These are phyloP conservation scores for Chlamydomonas reinhardtii DNA, from an alignment of 163 green algal genomes.

Conservation along the genomic window DNA sequence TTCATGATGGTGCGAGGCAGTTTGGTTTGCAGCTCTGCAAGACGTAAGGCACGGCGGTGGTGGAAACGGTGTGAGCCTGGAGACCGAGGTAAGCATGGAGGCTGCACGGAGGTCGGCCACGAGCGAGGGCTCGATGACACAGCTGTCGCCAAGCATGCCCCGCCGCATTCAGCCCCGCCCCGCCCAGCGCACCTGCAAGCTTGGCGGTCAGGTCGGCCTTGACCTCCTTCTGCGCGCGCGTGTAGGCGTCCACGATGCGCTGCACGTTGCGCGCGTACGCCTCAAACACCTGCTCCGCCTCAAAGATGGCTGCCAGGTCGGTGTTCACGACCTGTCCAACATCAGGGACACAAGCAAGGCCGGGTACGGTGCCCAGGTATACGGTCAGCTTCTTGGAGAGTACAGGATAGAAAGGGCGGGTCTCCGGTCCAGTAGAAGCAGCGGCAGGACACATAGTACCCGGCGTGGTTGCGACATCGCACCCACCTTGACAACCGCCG, in stretches of 20 bases:
- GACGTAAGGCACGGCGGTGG: neutral
- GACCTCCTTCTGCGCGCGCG: conserved; percentile 22
- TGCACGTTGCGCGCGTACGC: conserved; percentile 32
- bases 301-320: conserved; percentile 13
- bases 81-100: neutral
- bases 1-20: conserved; percentile 39
- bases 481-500: neutral
- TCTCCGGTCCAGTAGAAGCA: too few species aligned
- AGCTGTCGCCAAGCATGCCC: too few species aligned
- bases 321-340: neutral
- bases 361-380: too few species aligned
- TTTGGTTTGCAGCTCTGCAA: conserved; percentile 31
- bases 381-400: too few species aligned
- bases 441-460: too few species aligned
- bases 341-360: too few species aligned
- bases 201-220: conserved; percentile 29
- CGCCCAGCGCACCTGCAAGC: neutral
- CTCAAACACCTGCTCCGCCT: conserved; percentile 40
- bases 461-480: too few species aligned
- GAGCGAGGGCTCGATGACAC: neutral
- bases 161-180: too few species aligned
- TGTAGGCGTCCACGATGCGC: conserved; percentile 37
- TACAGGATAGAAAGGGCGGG: too few species aligned
- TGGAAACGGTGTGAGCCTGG: neutral
- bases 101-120: neutral